A percentile compares a stretch with the other conserved stretches of the same genome.
These are phyloP conservation scores for Rhodotorula sp. DNA, from an alignment of 1,284 basidiomycete genomes.

Conservation along the genomic window DNA sequence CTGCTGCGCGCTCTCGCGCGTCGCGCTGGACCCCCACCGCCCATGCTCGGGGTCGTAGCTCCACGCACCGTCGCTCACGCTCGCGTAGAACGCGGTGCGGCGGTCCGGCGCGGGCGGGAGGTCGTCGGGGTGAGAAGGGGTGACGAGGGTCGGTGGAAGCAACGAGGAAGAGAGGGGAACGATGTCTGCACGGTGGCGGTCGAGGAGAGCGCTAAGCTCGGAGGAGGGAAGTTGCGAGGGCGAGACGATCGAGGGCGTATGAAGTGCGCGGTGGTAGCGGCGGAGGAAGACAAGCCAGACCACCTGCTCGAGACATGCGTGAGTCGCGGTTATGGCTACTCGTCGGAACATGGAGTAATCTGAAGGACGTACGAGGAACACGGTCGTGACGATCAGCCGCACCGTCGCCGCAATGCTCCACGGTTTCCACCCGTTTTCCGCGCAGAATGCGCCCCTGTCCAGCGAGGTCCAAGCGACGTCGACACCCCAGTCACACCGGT, in stretches of 20 bases:
- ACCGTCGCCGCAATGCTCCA: slow-evolving; percentile 11
- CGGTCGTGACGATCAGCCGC: background rate
- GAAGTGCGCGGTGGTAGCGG: slow-evolving; percentile 10
- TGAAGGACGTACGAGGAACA: background rate
- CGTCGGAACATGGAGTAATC: no score
- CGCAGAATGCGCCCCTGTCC: background rate
- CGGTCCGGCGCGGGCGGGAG: slow-evolving; percentile 13
- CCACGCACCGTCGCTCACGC: slow-evolving; percentile 8
- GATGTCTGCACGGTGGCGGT: slow-evolving; percentile 16
- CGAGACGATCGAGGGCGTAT: slow-evolving; percentile 14
- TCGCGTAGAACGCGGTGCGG: slow-evolving; percentile 1
- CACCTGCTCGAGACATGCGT: background rate
- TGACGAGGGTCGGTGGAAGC: background rate
- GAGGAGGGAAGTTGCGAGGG: slow-evolving; percentile 20
- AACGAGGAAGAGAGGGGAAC: slow-evolving; percentile 1
- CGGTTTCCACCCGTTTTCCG: background rate
- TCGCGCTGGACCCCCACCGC: background rate
- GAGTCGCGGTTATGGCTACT: no score
- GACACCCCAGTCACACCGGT: slow-evolving; percentile 5
- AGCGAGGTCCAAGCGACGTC: slow-evolving; percentile 6
- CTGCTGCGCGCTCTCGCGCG: background rate
- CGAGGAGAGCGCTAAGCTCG: slow-evolving; percentile 18
- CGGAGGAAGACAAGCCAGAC: slow-evolving; percentile 9
- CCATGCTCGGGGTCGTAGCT: background rate
- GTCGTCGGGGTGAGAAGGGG: background rate